Conservation (phyloP, 1,139 yeast genomes). For the Debaryomyces psychrophilus region DNA sequence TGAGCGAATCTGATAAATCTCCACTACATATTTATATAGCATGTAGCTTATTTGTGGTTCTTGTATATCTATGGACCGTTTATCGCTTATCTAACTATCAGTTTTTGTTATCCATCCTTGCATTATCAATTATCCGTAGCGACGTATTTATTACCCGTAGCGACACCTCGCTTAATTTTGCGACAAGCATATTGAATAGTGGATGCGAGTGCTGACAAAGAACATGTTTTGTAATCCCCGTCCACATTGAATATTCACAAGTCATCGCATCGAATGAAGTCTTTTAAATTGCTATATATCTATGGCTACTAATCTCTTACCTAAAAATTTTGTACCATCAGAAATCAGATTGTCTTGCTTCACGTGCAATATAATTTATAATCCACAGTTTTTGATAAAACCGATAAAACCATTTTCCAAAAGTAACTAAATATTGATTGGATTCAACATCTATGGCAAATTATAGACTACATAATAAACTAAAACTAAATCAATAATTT, state of each 20-base stretch:
- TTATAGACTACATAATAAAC: not conserved
- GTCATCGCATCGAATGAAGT: not conserved
- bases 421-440: not conserved
- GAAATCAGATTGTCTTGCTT: not conserved
- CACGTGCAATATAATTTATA: slow-evolving; percentile 1
- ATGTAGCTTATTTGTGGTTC: not conserved
- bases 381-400: not conserved
- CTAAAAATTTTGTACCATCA: not conserved
- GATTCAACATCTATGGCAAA: not conserved
- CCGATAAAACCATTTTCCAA: too few relatives aligned
- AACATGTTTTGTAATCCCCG: not conserved
- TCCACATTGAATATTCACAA: not conserved
- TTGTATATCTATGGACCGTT: not conserved
- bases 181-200: not conserved
- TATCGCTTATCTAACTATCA: not conserved
- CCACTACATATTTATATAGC: slow-evolving; percentile 24
- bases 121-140: not conserved
- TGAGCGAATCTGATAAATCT: slow-evolving; percentile 22
- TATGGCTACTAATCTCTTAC: not conserved
- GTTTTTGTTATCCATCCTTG: not conserved
- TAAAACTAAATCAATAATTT: not conserved
- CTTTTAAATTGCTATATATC: not conserved
- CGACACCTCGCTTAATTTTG: not conserved
- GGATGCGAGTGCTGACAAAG: not conserved
- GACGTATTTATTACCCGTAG: not conserved